phyloP scores from a whole-genome alignment of 345 rosid species.

The Eucalyptus brandiana region DNA sequence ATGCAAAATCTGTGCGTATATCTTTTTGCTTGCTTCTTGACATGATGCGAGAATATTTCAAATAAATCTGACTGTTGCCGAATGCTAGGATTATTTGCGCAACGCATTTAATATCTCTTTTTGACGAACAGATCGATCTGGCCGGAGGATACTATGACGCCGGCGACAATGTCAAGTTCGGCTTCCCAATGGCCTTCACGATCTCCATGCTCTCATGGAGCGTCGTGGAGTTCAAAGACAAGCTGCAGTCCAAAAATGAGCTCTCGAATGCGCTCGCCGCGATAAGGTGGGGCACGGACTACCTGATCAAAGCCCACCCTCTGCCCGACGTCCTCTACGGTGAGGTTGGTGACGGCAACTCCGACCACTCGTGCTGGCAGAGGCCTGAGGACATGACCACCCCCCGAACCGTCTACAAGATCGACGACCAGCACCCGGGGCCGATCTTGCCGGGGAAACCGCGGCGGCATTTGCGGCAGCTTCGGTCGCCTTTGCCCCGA shows the following conservation, averaged over 20 bases:
- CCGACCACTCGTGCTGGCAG: slow-evolving; percentile 62
- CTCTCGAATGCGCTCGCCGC: slow-evolving; percentile 28
- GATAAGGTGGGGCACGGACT: slow-evolving; percentile 63
- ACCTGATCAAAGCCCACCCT: slow-evolving; percentile 54
- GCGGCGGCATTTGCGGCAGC: slow-evolving; percentile 67
- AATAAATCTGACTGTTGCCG: not conserved
- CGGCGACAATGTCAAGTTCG: slow-evolving; percentile 72
- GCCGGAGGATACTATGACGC: slow-evolving; percentile 75
- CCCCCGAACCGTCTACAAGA: slow-evolving; percentile 23
- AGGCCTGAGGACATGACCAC: slow-evolving; percentile 79
- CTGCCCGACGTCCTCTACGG: slow-evolving; percentile 36
- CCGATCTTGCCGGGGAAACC: slow-evolving; percentile 58
- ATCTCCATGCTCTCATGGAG: slow-evolving; percentile 69
- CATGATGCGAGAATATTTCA: not conserved
- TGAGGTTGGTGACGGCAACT: slow-evolving; percentile 43
- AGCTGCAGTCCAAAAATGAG: slow-evolving; percentile 18
- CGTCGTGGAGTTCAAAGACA: slow-evolving; percentile 28
- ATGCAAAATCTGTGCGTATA: not conserved
- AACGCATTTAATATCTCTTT: not conserved
- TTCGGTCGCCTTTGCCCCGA: slow-evolving; percentile 28
- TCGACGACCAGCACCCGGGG: slow-evolving; percentile 35
- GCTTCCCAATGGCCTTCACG: slow-evolving; percentile 69
- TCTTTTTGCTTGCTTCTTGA: not conserved
- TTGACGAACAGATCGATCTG: slow-evolving; percentile 28
- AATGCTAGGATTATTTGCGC: not conserved